Evolutionary conservation across 306 rosid species (phyloP), one percentile per base, ranked within the genome.

Genomic region (Cercis canadensis): DNA sequence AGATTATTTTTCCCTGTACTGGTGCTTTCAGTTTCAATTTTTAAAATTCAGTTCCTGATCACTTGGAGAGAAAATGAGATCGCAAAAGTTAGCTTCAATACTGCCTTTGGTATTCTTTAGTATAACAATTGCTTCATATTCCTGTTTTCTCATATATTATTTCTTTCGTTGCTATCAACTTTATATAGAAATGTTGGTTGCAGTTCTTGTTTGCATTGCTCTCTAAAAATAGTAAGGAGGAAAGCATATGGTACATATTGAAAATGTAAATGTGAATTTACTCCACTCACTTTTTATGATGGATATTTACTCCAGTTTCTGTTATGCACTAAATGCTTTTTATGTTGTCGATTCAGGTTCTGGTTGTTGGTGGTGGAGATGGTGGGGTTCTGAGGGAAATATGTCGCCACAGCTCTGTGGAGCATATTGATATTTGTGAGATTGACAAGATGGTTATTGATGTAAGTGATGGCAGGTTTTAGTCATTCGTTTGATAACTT

Each of bases 351-450:
- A 18, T 67, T 75, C 81, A 94, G 99, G 96, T 94, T 80, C 85
- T 94, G 70, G 96, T 94, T 65, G 99, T 94, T 73, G 99, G 97
- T n/a, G 99, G 99, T 7, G 99, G 99, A 63, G 99, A 94, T 78
- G 99, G 99, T 17, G 97, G 96, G 29, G 96, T 94, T 73, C 87
- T 94, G 6, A 87, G 97, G 85, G 99, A 94, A 84, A 74, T 94
- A 64, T 78, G 90, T 62, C 91, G 99, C 21, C 99, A 94, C 67
- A 77, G 82, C 62, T 94, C 97, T 11, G 91, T 94, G 67, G 88
- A 91, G 82, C 90, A 80, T 76, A 91, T 94, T 70, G 97, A 94
- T 76, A 94, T 94, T 57, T 94, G 99, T 58, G 99, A 94, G 92
- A 94, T 94, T 59, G 99, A 94, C 85, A 72, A 91, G 85, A 89